Evolutionary conservation across 176 grass and related monocot genomes (phyloP).

Genomic region (Carex cristatella): DNA sequence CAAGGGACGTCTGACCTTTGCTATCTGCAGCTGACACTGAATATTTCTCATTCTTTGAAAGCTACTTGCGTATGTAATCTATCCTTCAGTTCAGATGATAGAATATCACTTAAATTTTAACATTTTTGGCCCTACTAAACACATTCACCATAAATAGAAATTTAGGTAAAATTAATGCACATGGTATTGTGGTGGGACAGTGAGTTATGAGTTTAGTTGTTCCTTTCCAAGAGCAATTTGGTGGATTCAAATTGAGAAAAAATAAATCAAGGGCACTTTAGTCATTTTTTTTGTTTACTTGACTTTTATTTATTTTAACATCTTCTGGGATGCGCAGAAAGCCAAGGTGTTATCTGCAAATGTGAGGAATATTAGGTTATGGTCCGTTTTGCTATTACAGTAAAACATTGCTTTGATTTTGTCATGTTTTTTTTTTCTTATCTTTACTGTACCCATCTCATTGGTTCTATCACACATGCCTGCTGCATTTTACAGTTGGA

Average conservation of each 20-base stretch:
- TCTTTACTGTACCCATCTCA: neutral
- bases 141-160: neutral
- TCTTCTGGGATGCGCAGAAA: neutral
- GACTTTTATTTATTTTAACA: neutral
- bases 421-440: neutral
- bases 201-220: neutral
- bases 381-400: neutral
- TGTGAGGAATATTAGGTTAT: neutral
- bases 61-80: neutral
- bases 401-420: neutral
- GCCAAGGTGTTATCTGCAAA: neutral
- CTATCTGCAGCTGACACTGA: neutral
- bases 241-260: neutral
- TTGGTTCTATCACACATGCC: neutral
- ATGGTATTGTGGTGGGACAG: neutral
- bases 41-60: neutral
- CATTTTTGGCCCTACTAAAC: neutral
- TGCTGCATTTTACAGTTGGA: constrained; percentile 60
- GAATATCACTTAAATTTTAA: neutral
- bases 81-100: neutral
- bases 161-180: constrained; percentile 1
- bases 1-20: neutral
- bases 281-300: constrained; percentile 1
- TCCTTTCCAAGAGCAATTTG: neutral
- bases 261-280: neutral